Conservation (phyloP, 208 protist genomes). For the Trypanosoma boissoni region DNA sequence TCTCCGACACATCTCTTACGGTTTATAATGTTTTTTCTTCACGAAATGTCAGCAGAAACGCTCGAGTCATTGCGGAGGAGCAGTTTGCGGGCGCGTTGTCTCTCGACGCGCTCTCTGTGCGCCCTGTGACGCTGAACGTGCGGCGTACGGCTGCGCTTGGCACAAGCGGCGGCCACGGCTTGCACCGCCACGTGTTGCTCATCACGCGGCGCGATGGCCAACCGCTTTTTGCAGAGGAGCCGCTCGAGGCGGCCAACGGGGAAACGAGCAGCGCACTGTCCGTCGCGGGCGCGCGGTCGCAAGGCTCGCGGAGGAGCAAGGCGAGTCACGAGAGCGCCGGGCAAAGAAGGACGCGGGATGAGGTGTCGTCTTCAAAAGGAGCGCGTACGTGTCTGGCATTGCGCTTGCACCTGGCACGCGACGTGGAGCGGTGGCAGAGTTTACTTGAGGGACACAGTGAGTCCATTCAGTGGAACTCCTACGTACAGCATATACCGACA, state of each 20-base stretch:
- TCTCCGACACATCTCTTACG: slow-evolving; percentile 27
- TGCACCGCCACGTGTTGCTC: slow-evolving; percentile 19
- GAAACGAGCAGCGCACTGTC: too few species aligned
- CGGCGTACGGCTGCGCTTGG: too few species aligned
- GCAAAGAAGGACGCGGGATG: too few species aligned
- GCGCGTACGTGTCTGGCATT: slow-evolving; percentile 12
- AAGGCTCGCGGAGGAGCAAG: too few species aligned
- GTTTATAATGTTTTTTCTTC: slow-evolving; percentile 35
- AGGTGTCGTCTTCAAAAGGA: too few species aligned
- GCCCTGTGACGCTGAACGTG: background rate
- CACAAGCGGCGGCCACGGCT: too few species aligned
- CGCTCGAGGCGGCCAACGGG: too few species aligned
- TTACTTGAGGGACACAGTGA: slow-evolving; percentile 48
- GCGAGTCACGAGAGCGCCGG: too few species aligned
- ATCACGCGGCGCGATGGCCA: background rate
- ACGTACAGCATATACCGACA: slow-evolving; percentile 54
- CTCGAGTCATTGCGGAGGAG: background rate
- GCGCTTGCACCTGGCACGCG: slow-evolving; percentile 55
- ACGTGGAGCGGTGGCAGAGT: slow-evolving; percentile 69
- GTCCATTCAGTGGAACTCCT: slow-evolving; percentile 56
- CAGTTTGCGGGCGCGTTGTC: background rate
- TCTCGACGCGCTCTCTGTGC: background rate
- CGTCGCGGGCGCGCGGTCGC: too few species aligned
- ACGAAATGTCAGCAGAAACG: slow-evolving; percentile 1
- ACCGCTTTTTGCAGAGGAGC: slow-evolving; percentile 23